A percentile compares a stretch with the other conserved stretches of the same genome.
Conservation (phyloP, 2,329 filamentous ascomycete species). For the Stagonosporopsis chrysanthemi region DNA sequence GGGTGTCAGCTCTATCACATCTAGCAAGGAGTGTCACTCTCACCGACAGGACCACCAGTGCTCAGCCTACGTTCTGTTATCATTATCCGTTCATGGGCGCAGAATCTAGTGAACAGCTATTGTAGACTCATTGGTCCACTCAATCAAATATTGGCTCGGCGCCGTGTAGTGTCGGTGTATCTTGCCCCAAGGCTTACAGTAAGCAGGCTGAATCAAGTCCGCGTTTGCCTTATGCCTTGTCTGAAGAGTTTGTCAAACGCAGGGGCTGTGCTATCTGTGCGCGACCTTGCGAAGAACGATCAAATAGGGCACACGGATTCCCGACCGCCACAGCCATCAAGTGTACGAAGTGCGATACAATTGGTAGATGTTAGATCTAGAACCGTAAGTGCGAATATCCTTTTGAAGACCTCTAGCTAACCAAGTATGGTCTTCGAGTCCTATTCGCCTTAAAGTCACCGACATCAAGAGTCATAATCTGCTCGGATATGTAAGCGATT, state of each 20-base stretch:
- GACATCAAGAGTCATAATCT: not conserved
- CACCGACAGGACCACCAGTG: not conserved
- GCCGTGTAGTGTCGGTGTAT: not conserved
- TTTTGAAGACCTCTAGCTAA: not conserved
- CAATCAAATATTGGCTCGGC: not conserved
- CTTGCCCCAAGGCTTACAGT: constrained; percentile 1
- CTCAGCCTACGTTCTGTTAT: not conserved
- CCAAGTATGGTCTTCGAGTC: not conserved
- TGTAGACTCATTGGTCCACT: not conserved
- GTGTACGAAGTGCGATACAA: not conserved
- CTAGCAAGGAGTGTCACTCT: not conserved
- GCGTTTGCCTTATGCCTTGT: not conserved
- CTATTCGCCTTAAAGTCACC: not conserved
- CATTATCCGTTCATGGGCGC: not conserved
- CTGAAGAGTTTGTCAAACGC: not conserved
- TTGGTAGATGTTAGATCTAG: not conserved
- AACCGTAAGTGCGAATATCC: not conserved
- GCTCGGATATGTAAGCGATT: not conserved
- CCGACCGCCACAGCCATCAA: not conserved
- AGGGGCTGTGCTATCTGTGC: not conserved
- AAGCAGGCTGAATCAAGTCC: constrained; percentile 4
- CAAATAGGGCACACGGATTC: not conserved
- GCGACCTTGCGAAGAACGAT: not conserved
- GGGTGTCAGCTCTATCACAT: not conserved
- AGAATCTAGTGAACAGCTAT: not conserved